Base-by-base conservation (phyloP, 2,329 filamentous ascomycete species). In the Blastomyces silverae region DNA sequence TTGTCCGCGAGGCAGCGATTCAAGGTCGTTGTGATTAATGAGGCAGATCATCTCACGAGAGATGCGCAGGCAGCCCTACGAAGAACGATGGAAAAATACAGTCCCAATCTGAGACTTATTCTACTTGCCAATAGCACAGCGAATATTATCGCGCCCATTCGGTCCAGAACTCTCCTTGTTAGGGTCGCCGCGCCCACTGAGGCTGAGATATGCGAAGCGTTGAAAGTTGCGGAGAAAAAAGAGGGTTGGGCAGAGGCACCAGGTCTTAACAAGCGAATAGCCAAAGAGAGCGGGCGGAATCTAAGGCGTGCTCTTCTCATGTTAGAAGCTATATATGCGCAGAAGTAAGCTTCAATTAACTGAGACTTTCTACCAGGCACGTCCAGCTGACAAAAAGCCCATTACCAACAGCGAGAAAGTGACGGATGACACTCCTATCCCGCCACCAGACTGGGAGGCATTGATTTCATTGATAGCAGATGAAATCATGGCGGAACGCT, bases 81-180 rank as follows among this genome's bases (percentile, higher is more conserved):
- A 76, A 84, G 94, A 68, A 99, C 94, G 0, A 99, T 99, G 94
- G 94, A 99, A 80, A 99, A 99, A 78, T 99, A 99, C 82, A 95
- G 90, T 72, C 92, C 93, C 17, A 99, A 99, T 76, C 73, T 99
- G 73, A 85, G 94, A 28, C 79, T 99, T 70, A 97, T 99, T 60
- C 80, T 99, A 66, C 80, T 99, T 66, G 94, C 94, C 60, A 97
- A 97, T 76, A 96, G 90, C 70, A 99, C 94, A 28, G 92, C 92
- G 68, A 97, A 97, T 74, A 99, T 99, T 72, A 99, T 99, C 76
- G 93, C 94, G n/a, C 94, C 94, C 0, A 99, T 99, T 74, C 86
- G 93, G 69, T 95, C 90, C 72, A 84, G 94, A 77, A 97, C 92
- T 63, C 81, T 99, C 75, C 83, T 99, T 61, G 91, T 99, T 64